Evolutionary conservation across 441 rosid species (phyloP).

Genomic region (Hura crepitans): DNA sequence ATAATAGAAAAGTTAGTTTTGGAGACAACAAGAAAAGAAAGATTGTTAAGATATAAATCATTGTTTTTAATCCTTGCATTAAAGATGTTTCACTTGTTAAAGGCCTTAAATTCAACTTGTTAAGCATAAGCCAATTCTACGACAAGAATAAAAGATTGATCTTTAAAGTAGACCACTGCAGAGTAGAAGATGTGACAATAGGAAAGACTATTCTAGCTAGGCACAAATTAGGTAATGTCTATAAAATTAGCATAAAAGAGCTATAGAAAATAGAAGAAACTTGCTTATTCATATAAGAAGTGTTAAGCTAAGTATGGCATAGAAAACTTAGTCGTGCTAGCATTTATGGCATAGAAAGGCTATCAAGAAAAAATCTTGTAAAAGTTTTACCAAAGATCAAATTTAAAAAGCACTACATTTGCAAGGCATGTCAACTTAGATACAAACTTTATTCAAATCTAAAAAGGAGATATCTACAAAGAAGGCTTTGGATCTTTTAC

Average conservation of each 20-base stretch:
- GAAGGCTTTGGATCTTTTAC: background rate
- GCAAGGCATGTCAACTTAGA: background rate
- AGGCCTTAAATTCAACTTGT: background rate
- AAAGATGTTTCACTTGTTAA: background rate
- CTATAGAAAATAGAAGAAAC: background rate
- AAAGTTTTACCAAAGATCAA: background rate
- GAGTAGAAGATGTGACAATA: background rate
- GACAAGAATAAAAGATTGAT: background rate
- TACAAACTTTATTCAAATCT: too few relatives aligned
- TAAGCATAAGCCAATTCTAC: background rate
- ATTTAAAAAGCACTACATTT: background rate
- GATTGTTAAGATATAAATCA: background rate
- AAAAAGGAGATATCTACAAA: background rate
- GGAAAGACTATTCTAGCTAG: background rate
- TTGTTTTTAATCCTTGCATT: background rate
- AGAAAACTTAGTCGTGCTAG: background rate
- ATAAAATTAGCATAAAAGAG: background rate
- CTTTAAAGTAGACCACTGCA: background rate
- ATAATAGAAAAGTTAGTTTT: background rate
- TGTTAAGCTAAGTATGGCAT: background rate
- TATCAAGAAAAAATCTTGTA: background rate
- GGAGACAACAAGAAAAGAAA: background rate
- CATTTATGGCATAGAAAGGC: background rate
- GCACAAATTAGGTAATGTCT: background rate
- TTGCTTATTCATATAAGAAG: background rate